Evolutionary conservation across 345 rosid genomes (phyloP).

Genomic region (Lepidium sativum): DNA sequence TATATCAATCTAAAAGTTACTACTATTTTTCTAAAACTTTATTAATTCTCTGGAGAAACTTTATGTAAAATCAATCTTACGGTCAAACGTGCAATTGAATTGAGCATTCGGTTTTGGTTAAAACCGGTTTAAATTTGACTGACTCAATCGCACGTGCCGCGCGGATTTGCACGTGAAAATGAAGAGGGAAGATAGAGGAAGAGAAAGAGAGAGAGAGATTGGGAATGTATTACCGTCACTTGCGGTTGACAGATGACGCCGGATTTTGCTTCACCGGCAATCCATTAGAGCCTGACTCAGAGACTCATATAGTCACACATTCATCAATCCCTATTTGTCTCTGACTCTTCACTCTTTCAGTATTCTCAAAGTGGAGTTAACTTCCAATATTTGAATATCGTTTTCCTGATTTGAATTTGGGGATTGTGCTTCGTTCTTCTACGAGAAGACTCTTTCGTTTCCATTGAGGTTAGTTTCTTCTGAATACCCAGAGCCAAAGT

Average conservation of each 20-base stretch:
- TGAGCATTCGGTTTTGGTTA: neutral
- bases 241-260: conserved; percentile 22
- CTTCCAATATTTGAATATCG: neutral
- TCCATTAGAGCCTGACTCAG: neutral
- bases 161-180: conserved; percentile 8
- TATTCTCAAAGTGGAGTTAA: neutral
- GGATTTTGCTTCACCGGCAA: conserved; percentile 22
- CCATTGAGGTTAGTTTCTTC: conserved; percentile 2
- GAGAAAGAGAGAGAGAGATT: neutral
- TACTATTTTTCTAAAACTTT: too few species aligned
- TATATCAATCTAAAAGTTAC: neutral
- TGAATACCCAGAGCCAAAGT: neutral
- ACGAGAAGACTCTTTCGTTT: conserved; percentile 11
- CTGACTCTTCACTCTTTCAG: neutral
- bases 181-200: neutral
- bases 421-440: neutral
- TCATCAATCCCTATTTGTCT: neutral
- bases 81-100: neutral
- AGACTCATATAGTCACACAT: neutral
- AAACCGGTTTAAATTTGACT: conserved; percentile 8
- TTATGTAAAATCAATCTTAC: neutral
- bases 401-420: neutral
- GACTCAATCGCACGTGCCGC: conserved; percentile 18
- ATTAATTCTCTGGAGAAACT: too few species aligned
- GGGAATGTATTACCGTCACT: conserved; percentile 15